Percentiles rank a stretch among this genome's conserved stretches.
Conservation (phyloP, 805 yeast species). For the Wickerhamomyces rabaulensis region DNA sequence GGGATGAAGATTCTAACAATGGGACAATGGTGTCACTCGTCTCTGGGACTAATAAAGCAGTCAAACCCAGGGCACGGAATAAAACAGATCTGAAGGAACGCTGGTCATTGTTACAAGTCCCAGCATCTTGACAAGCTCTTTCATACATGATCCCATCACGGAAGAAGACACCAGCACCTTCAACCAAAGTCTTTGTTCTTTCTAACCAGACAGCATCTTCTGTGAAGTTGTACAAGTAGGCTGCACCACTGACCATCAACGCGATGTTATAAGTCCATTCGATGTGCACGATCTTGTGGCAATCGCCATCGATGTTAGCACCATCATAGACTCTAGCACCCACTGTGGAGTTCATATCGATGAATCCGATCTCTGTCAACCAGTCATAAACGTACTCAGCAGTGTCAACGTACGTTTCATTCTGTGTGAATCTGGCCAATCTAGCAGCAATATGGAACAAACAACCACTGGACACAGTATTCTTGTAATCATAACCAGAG, state of each 20-base stretch:
- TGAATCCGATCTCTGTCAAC: slow-evolving; percentile 47
- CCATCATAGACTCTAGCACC: slow-evolving; percentile 49
- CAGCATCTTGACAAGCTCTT: slow-evolving; percentile 48
- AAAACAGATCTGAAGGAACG: slow-evolving; percentile 67
- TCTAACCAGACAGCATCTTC: slow-evolving; percentile 45
- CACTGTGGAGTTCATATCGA: slow-evolving; percentile 26
- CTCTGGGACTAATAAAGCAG: slow-evolving; percentile 50
- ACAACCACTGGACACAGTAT: slow-evolving; percentile 59
- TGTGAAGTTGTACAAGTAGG: slow-evolving; percentile 63
- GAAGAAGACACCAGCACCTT: slow-evolving; percentile 45
- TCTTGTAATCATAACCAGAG: slow-evolving; percentile 62
- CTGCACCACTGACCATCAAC: slow-evolving; percentile 57
- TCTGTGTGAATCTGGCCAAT: slow-evolving; percentile 55
- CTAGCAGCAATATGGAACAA: slow-evolving; percentile 59
- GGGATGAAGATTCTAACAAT: slow-evolving; percentile 45
- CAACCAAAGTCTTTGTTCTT: slow-evolving; percentile 39
- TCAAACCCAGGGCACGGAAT: slow-evolving; percentile 54
- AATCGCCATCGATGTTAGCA: slow-evolving; percentile 44
- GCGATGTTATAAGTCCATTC: slow-evolving; percentile 75
- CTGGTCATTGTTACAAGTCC: slow-evolving; percentile 70
- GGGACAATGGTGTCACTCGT: slow-evolving; percentile 39
- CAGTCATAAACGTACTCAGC: slow-evolving; percentile 55
- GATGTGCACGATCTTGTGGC: slow-evolving; percentile 40
- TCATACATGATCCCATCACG: slow-evolving; percentile 53
- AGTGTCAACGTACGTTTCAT: slow-evolving; percentile 47